Evolutionary conservation across 495 filamentous ascomycete species (phyloP).

Genomic region (Aspergillus taichungensis): DNA sequence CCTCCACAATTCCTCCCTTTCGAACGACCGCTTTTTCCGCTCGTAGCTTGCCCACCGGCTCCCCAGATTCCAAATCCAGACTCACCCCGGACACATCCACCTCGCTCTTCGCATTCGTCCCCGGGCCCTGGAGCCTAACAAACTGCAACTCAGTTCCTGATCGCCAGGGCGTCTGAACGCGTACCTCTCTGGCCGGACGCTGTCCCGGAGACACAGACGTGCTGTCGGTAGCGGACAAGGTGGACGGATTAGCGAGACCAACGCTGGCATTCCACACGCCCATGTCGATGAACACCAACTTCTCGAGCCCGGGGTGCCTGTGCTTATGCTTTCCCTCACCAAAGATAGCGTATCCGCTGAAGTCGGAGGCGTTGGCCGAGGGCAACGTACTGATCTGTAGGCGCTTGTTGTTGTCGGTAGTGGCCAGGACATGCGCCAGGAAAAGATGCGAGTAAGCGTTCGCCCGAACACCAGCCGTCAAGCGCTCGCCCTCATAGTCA

Average conservation of each 20-base stretch:
- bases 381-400: background rate
- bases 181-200: background rate
- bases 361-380: background rate
- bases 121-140: conserved; percentile 3
- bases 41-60: background rate
- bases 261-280: conserved; percentile 3
- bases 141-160: background rate
- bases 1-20: background rate
- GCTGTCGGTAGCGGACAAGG: background rate
- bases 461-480: background rate
- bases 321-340: background rate
- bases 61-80: background rate
- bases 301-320: background rate
- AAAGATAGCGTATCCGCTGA: conserved; percentile 2
- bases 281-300: conserved; percentile 4
- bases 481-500: background rate
- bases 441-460: conserved; percentile 4
- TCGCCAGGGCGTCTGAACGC: background rate
- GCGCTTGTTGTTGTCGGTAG: too few relatives aligned
- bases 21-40: background rate
- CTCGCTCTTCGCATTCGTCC: conserved; percentile 5
- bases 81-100: conserved; percentile 2
- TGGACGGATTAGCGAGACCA: conserved; percentile 1
- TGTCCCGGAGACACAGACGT: background rate
- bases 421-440: conserved; percentile 1